Conservation (phyloP, 2,329 filamentous ascomycete species). For the Scedosporium boydii region DNA sequence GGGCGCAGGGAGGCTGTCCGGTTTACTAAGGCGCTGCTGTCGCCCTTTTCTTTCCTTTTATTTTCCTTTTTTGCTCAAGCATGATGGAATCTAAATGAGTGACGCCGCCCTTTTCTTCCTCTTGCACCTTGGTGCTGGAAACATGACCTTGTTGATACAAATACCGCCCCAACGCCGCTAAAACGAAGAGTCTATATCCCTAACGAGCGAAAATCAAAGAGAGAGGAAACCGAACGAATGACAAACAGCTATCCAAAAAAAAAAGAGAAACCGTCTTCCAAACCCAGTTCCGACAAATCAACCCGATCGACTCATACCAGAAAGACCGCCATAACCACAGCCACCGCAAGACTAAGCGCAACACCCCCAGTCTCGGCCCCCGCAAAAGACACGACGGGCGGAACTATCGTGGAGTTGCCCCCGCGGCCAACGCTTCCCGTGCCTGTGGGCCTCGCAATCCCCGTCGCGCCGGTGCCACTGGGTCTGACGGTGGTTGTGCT, state of each 20-base stretch:
- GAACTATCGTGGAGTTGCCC: background rate
- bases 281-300: background rate
- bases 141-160: background rate
- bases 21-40: constrained; percentile 28
- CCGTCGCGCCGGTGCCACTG: background rate
- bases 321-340: background rate
- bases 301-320: background rate
- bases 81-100: background rate
- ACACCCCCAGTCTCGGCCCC: background rate
- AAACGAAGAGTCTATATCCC: background rate
- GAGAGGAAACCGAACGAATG: background rate
- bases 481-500: background rate
- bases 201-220: background rate
- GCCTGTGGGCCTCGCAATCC: background rate
- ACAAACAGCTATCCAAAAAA: background rate
- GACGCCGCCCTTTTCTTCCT: background rate
- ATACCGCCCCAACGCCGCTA: background rate
- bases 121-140: background rate
- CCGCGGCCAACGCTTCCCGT: background rate
- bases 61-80: constrained; percentile 1
- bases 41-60: background rate
- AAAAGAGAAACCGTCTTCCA: background rate
- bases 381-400: background rate
- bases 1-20: constrained; percentile 53
- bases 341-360: background rate